Evolutionary conservation across 1,284 basidiomycete species (phyloP), one percentile per base, ranked within the genome.

Genomic region (Chiua sp.): DNA sequence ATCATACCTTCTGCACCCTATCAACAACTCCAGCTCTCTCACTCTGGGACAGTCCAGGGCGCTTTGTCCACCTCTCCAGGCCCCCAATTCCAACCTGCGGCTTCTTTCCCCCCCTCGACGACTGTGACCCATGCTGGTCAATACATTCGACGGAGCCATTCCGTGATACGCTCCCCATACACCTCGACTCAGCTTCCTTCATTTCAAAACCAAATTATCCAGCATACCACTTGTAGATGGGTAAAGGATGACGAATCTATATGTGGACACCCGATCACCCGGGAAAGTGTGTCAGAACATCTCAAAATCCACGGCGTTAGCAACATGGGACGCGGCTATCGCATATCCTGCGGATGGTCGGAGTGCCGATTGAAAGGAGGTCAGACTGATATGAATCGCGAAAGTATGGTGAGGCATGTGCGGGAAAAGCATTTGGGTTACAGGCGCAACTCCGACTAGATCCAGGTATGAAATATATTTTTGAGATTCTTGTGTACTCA

Each of bases 331-430:
- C n/a, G 42, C 42, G n/a, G 8, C n/a, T n/a, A 22, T 44, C 42
- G n/a, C 12, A 12, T 44, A n/a, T 6, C 11, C n/a, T 44, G 42
- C 12, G 2, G n/a, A 13, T 44, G 42, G 42, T 13, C 12, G 5
- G 42, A n/a, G 1, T 44, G 42, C 12, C 46, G 54, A 18, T 35
- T 57, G 23, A 56, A 51, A 30, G 37, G 51, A n/a, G 32, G 12
- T 28, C 60, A 32, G 11, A 1, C 0, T 3, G 5, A 0, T 7
- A 52, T 75, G 18, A 72, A 71, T 0, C 68, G 72, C 2, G 63
- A 71, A 47, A 60, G 59, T 11, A 62, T 75, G 2, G 42, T 57
- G 3, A 63, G 73, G 0, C 71, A 72, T 10, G 12, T 70, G 0
- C 54, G 61, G 0, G 72, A 73, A 23, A 59, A 2, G 4, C 73